A percentile compares a stretch with the other conserved stretches of the same genome.
phyloP scores from a whole-genome alignment of 2,329 filamentous ascomycete genomes.

The Colletotrichum chlorophyti region DNA sequence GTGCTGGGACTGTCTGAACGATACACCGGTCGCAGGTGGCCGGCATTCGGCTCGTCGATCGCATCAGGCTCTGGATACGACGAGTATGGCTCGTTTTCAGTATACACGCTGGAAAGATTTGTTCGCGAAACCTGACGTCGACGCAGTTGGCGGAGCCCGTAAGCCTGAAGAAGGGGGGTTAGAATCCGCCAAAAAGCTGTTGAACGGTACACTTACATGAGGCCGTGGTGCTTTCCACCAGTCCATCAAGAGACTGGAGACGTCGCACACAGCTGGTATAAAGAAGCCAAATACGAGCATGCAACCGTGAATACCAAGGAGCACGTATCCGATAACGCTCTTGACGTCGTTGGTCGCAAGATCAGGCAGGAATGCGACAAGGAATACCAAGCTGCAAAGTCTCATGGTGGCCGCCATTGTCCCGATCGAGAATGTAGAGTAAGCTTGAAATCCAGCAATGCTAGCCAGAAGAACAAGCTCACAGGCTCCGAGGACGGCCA shows the following conservation, averaged over 20 bases:
- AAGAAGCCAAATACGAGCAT: constrained; percentile 75
- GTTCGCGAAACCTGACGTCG: constrained; percentile 29
- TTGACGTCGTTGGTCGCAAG: constrained; percentile 66
- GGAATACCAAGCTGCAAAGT: constrained; percentile 52
- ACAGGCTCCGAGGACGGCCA: constrained; percentile 72
- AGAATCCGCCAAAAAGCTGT: background rate
- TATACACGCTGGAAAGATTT: constrained; percentile 13
- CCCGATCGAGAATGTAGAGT: constrained; percentile 20
- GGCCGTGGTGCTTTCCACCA: constrained; percentile 10
- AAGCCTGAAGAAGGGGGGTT: constrained; percentile 1
- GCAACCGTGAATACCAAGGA: constrained; percentile 69
- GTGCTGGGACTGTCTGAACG: constrained; percentile 17
- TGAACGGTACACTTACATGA: constrained; percentile 19
- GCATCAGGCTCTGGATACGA: background rate
- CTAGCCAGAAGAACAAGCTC: constrained; percentile 67
- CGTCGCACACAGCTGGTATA: constrained; percentile 58
- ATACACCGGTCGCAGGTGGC: constrained; percentile 10
- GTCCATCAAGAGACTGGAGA: constrained; percentile 7
- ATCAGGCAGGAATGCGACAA: constrained; percentile 62
- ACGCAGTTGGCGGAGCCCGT: constrained; percentile 36
- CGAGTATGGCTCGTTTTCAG: background rate
- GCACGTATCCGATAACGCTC: constrained; percentile 74
- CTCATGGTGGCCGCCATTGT: constrained; percentile 39
- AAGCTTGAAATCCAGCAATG: constrained; percentile 27
- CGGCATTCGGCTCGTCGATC: background rate